These are phyloP conservation scores for Paraleonurus japonicus DNA, from an alignment of 257 asterid species.

Conservation along the genomic window DNA sequence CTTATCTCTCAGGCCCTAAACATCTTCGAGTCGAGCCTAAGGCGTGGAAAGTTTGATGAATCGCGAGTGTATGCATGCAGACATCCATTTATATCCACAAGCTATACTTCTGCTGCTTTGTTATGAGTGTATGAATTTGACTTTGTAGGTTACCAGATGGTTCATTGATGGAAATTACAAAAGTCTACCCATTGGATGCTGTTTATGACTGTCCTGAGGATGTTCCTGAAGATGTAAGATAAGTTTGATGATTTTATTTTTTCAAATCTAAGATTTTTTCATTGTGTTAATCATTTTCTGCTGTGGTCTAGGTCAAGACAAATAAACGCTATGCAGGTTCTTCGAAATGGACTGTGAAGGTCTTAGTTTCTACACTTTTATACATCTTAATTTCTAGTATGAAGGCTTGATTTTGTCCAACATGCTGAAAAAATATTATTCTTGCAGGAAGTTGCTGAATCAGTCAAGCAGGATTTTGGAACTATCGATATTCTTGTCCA, in stretches of 20 bases:
- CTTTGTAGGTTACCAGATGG: conserved; percentile 86
- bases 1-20: conserved; percentile 63
- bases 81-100: neutral
- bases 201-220: conserved; percentile 85
- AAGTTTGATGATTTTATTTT: neutral
- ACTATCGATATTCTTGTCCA: conserved; percentile 96
- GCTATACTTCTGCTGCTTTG: neutral
- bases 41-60: conserved; percentile 93
- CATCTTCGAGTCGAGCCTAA: conserved; percentile 82
- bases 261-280: neutral
- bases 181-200: conserved; percentile 95
- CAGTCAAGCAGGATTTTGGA: conserved; percentile 91
- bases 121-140: conserved; percentile 22
- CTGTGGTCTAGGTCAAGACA: conserved; percentile 61
- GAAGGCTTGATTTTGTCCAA: neutral
- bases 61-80: conserved; percentile 78
- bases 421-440: neutral
- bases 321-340: conserved; percentile 92
- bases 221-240: conserved; percentile 93
- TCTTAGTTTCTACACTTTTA: conserved; percentile 26
- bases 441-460: conserved; percentile 89
- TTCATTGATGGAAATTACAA: conserved; percentile 86
- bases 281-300: neutral
- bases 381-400: neutral
- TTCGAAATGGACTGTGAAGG: conserved; percentile 97